A percentile compares a stretch with the other conserved stretches of the same genome.
Evolutionary conservation across 345 rosid species (phyloP).

Genomic region (Pugionium dolabratum): DNA sequence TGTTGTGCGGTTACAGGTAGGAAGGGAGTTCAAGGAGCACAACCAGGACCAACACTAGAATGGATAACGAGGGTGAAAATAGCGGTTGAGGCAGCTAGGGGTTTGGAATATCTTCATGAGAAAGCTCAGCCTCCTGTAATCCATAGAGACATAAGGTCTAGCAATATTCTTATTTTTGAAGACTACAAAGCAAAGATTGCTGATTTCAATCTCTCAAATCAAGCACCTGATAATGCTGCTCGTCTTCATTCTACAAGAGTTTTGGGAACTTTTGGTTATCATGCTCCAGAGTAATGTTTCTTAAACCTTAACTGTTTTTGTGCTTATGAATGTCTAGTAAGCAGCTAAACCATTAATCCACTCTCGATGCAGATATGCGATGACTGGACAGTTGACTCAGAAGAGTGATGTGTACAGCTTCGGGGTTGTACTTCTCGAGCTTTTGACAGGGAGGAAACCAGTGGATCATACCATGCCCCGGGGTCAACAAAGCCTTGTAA

Average conservation of each 20-base stretch:
- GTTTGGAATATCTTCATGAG: slow-evolving; percentile 44
- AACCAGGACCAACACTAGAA: slow-evolving; percentile 46
- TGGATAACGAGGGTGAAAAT: slow-evolving; percentile 44
- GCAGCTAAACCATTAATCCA: not conserved
- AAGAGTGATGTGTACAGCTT: slow-evolving; percentile 48
- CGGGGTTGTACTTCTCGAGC: slow-evolving; percentile 45
- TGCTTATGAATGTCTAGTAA: not conserved
- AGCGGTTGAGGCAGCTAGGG: slow-evolving; percentile 45
- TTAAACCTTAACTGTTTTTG: slow-evolving; percentile 3
- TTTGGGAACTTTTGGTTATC: slow-evolving; percentile 46
- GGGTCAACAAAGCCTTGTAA: slow-evolving; percentile 46
- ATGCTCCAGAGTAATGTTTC: slow-evolving; percentile 43
- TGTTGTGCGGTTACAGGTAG: slow-evolving; percentile 35
- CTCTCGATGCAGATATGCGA: slow-evolving; percentile 39
- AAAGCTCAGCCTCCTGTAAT: slow-evolving; percentile 41
- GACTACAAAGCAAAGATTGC: slow-evolving; percentile 44
- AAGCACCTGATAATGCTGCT: slow-evolving; percentile 44
- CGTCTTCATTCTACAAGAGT: slow-evolving; percentile 46
- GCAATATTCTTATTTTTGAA: slow-evolving; percentile 44
- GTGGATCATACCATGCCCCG: slow-evolving; percentile 47
- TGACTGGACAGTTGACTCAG: slow-evolving; percentile 47
- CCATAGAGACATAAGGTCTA: slow-evolving; percentile 5
- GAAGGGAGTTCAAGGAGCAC: slow-evolving; percentile 46
- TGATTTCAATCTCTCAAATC: slow-evolving; percentile 45
- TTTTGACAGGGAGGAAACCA: slow-evolving; percentile 45